Base-by-base conservation (phyloP, 2,329 filamentous ascomycete species). In the Sporothrix brasiliensis region DNA sequence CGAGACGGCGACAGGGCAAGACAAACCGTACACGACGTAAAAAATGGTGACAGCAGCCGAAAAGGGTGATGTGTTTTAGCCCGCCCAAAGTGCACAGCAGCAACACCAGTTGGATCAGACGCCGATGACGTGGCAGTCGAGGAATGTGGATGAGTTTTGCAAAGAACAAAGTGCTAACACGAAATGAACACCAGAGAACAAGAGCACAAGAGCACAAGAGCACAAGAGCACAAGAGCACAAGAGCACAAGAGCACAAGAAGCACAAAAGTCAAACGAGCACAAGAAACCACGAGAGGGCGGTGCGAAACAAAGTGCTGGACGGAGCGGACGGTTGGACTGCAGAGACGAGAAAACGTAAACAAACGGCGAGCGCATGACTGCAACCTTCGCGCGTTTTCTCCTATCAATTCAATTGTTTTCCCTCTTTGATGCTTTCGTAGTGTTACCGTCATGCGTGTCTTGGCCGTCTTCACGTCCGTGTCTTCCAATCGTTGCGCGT, bases 101-200 rank as follows among this genome's bases (percentile, higher is more conserved):
- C 49, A 19, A 50, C 60, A 30, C 50, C 49, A 65, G 21, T 65
- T 54, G 54, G 56, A 65, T 34, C 58, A 63, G 47, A 65, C 49
- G 27, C 50, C 58, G 39, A 65, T 69, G 68, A 69, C 68, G 68
- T 69, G 68, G 58, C 68, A 54, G 49, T 54, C 56, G 54, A 10
- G 27, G 19, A 44, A 44, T 1, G 30, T 16, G 16, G 13, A 50
- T 24, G 27, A 39, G 47, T 7, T 49, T 7, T 30, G 63, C 63
- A 30, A 30, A 47, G 1, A 34, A 19, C 39, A 44, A 63, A 49
- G 11, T 49, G 21, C 6, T 5, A 27, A 27, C 7, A 39, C 10
- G 41, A 27, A 11, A 63, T 19, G 41, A 13, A 39, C 24, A 14
- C 19, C n/a, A n/a, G n/a, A n/a, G n/a, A n/a, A n/a, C n/a, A n/a